phyloP scores from a whole-genome alignment of 768 basidiomycete genomes.

The Phylloporus arenicola region DNA sequence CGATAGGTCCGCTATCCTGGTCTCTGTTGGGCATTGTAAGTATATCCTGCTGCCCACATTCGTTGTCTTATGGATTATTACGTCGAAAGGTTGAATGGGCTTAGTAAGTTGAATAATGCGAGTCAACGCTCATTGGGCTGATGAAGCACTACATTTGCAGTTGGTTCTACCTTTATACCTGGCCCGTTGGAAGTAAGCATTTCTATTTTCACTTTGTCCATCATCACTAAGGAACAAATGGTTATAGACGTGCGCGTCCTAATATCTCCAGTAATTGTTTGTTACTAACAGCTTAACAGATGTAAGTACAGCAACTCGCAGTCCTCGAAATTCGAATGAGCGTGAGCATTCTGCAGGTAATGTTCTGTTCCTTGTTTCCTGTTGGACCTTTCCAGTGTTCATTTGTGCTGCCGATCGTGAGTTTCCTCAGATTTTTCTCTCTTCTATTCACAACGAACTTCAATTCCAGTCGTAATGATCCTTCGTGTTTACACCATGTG shows the following conservation, averaged over 20 bases:
- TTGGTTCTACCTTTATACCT: not conserved
- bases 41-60: not conserved
- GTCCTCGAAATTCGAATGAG: not conserved
- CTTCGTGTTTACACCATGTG: slow-evolving; percentile 10
- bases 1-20: not conserved
- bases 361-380: not conserved
- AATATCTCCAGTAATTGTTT: not conserved
- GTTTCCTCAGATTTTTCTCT: not conserved
- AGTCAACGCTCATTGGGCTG: not conserved
- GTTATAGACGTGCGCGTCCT: not conserved
- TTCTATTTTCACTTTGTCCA: not conserved
- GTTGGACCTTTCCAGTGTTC: slow-evolving; percentile 8
- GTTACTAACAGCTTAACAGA: not conserved
- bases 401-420: slow-evolving; percentile 8
- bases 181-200: not conserved
- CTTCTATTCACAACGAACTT: not conserved
- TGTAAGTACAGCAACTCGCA: not conserved
- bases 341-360: slow-evolving; percentile 2
- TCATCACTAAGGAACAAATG: not conserved
- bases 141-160: not conserved
- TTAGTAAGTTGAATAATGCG: not conserved
- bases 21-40: not conserved
- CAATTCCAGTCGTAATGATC: slow-evolving; percentile 6
- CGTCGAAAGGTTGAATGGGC: not conserved
- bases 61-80: not conserved